Evolutionary conservation across 1,284 basidiomycete species (phyloP).

Genomic region (Cutaneotrichosporon mucoides): DNA sequence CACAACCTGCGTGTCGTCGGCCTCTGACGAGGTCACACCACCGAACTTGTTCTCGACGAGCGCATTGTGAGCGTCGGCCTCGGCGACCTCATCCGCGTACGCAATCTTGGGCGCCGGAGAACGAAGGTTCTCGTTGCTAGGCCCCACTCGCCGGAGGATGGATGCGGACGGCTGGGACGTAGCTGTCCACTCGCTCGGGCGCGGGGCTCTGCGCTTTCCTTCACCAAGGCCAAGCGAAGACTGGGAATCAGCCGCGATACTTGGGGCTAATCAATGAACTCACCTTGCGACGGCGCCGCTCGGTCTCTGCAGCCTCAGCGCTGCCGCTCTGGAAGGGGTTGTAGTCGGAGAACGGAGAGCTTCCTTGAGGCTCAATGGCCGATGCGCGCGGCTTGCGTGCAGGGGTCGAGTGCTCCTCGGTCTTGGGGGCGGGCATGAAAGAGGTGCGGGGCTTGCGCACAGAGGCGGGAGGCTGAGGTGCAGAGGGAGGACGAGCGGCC

Average conservation of each 20-base stretch:
- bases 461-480: background rate
- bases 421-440: too few relatives aligned
- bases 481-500: background rate
- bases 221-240: slow-evolving; percentile 22
- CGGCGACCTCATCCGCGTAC: slow-evolving; percentile 26
- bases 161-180: slow-evolving; percentile 17
- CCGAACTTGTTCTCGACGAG: slow-evolving; percentile 31
- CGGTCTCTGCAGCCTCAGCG: slow-evolving; percentile 47
- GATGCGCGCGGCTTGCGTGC: slow-evolving; percentile 20
- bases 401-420: slow-evolving; percentile 53
- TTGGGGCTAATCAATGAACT: slow-evolving; percentile 5
- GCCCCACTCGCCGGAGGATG: slow-evolving; percentile 33
- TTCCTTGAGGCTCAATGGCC: slow-evolving; percentile 23
- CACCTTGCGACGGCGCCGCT: slow-evolving; percentile 44
- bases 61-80: slow-evolving; percentile 34
- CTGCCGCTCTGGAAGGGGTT: slow-evolving; percentile 56
- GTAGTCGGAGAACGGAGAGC: slow-evolving; percentile 52
- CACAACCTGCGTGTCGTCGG: background rate
- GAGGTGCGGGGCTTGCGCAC: too few relatives aligned
- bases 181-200: slow-evolving; percentile 22
- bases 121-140: slow-evolving; percentile 34
- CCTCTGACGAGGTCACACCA: background rate
- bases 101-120: slow-evolving; percentile 21
- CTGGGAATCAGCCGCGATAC: slow-evolving; percentile 6
- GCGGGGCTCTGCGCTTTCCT: slow-evolving; percentile 14